phyloP scores from a whole-genome alignment of 495 filamentous ascomycete species.

The Lasiosphaeria hispida region DNA sequence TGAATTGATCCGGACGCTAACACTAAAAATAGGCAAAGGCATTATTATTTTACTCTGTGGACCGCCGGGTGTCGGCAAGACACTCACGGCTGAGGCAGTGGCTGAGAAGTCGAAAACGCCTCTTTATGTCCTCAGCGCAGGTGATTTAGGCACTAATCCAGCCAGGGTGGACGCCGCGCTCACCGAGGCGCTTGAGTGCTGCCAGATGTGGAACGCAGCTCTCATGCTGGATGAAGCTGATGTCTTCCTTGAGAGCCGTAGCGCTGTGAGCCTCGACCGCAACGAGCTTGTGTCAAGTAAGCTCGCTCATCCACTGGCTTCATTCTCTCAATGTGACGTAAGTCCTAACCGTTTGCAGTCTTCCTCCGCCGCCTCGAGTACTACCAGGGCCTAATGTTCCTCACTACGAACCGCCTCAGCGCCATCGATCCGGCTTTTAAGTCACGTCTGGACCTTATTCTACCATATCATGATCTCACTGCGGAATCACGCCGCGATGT shows the following conservation, averaged over 20 bases:
- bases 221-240: conserved; percentile 45
- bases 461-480: conserved; percentile 35
- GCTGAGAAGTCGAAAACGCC: conserved; percentile 32
- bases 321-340: no score
- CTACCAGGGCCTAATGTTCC: conserved; percentile 47
- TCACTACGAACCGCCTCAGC: conserved; percentile 41
- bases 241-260: conserved; percentile 46
- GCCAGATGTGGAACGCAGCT: conserved; percentile 39
- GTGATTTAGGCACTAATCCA: conserved; percentile 16
- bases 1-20: no score
- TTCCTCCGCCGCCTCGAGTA: conserved; percentile 53
- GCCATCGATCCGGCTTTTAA: conserved; percentile 47
- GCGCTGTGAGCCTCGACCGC: conserved; percentile 30
- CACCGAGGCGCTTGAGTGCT: conserved; percentile 38
- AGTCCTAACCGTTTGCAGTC: conserved; percentile 6
- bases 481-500: conserved; percentile 16
- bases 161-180: conserved; percentile 26
- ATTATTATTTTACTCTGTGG: conserved; percentile 51
- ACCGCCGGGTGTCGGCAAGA: conserved; percentile 53
- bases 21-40: conserved; percentile 49
- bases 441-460: conserved; percentile 44
- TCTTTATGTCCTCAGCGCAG: conserved; percentile 21
- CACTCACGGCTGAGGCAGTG: conserved; percentile 48
- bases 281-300: conserved; percentile 39
- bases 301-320: no score